Base-by-base conservation (phyloP, 768 basidiomycete genomes). In the Strobilomyces echinocephalus region DNA sequence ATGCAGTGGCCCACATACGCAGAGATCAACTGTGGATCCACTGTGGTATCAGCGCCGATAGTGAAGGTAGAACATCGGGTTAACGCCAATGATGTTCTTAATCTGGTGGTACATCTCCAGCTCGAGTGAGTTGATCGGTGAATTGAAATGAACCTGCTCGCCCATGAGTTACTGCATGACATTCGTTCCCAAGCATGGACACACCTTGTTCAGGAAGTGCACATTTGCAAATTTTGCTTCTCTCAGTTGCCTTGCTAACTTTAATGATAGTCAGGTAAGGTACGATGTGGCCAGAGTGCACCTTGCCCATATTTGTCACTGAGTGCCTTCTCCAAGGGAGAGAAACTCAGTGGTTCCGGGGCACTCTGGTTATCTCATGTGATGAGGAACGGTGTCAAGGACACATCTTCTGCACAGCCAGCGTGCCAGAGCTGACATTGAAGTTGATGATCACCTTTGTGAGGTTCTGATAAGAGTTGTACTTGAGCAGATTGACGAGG, bases 201-300 rank as follows among this genome's bases (percentile, higher is more conserved):
- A 18, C 59, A 87, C 91, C 82, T 92, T 94, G 76, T 99, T 99
- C 76, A 99, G 81, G 79, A 97, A 97, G 66, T 92, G 91, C 90
- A 99, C 84, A 98, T 91, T 74, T 99, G 97, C 36, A 93, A 93
- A 66, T 99, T 97, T 71, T 95, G 88, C 74, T 99, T 98, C 92
- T 83, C 74, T 99, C 97, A 6, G 87, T 91, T 3, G 95, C 97
- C 71, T 95, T 97, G 53, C 97, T 95, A 34, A 95, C 79, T 72
- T 99, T 98, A 70, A 86, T 91, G 30, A 97, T 73, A 34, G 94
- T 91, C 58, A 95, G 72, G n/a, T n/a, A n/a, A n/a, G n/a, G n/a
- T n/a, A n/a, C n/a, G n/a, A n/a, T n/a, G n/a, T n/a, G n/a, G n/a
- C n/a, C n/a, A n/a, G n/a, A n/a, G n/a, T n/a, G n/a, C n/a, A n/a